Evolutionary conservation across 2,329 filamentous ascomycete genomes (phyloP).

Genomic region (Escovopsis sp.): DNA sequence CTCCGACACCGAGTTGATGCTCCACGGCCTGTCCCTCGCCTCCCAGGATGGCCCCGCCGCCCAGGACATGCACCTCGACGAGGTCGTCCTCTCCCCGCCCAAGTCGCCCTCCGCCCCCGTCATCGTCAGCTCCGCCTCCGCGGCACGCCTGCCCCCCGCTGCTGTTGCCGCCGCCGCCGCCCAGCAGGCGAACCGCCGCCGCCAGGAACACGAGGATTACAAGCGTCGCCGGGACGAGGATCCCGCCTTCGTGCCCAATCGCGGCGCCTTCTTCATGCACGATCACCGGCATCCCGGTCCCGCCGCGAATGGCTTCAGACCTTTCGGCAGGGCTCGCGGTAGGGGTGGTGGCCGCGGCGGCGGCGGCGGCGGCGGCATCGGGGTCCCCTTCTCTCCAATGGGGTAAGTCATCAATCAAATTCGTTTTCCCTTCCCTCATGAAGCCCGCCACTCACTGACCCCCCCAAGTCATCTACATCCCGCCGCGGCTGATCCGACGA

Average conservation of each 20-base stretch:
- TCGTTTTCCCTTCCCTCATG: slow-evolving; percentile 9
- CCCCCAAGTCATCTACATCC: slow-evolving; percentile 25
- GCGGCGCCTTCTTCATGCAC: slow-evolving; percentile 94
- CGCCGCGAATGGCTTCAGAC: slow-evolving; percentile 62
- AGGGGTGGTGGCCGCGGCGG: slow-evolving; percentile 44
- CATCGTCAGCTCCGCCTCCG: slow-evolving; percentile 38
- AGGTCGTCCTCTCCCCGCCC: slow-evolving; percentile 23
- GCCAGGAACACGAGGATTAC: slow-evolving; percentile 83
- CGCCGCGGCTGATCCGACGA: slow-evolving; percentile 43
- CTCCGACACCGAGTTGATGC: slow-evolving; percentile 44
- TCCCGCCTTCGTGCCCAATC: slow-evolving; percentile 84
- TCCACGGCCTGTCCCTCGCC: slow-evolving; percentile 36
- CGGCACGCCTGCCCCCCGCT: slow-evolving; percentile 31
- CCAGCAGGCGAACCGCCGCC: slow-evolving; percentile 49
- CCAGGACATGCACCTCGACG: slow-evolving; percentile 33
- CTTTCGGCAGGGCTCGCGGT: slow-evolving; percentile 53
- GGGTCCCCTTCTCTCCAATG: slow-evolving; percentile 41
- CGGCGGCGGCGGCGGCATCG: slow-evolving; percentile 22
- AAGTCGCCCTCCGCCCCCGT: slow-evolving; percentile 33
- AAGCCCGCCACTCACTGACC: slow-evolving; percentile 6
- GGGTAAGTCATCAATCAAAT: slow-evolving; percentile 36
- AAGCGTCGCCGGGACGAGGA: slow-evolving; percentile 76
- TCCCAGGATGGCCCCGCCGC: slow-evolving; percentile 23
- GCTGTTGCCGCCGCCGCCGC: slow-evolving; percentile 13
- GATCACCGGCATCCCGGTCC: slow-evolving; percentile 74